A percentile compares a stretch with the other conserved stretches of the same genome.
Evolutionary conservation across 129 eudicot genomes (phyloP).

Genomic region (Rutidosis leptorrhynchoides): DNA sequence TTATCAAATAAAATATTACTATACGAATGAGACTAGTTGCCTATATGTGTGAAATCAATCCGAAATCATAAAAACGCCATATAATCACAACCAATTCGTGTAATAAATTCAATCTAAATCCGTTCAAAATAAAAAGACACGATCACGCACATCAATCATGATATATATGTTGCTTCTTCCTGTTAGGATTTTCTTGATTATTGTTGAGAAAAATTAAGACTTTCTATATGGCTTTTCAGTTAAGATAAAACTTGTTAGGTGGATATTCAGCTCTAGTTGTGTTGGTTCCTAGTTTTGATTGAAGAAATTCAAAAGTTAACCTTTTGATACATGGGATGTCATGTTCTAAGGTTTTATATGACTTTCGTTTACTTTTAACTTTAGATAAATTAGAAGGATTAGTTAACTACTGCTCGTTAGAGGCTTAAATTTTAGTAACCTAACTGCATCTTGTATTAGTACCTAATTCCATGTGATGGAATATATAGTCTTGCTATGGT

Average conservation of each 20-base stretch:
- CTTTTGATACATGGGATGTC: slow-evolving; percentile 14
- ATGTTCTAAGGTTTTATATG: slow-evolving; percentile 26
- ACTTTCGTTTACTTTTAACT: not conserved
- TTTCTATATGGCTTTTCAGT: not conserved
- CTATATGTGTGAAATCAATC: no score
- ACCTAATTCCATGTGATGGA: not conserved
- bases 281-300: not conserved
- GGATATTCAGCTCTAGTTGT: slow-evolving; percentile 11
- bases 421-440: not conserved
- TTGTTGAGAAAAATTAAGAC: not conserved
- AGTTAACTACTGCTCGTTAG: not conserved
- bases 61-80: no score
- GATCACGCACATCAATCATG: no score
- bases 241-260: not conserved
- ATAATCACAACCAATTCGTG: no score
- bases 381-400: slow-evolving; percentile 6
- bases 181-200: slow-evolving; percentile 29
- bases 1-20: no score
- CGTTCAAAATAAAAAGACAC: no score
- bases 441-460: slow-evolving; percentile 14
- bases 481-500: slow-evolving; percentile 1
- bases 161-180: not conserved
- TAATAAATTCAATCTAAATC: no score
- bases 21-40: no score
- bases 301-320: not conserved